A percentile compares a stretch with the other conserved stretches of the same genome.
Conservation (phyloP, 805 yeast species). For the Nakazawaea laoshanensis region DNA sequence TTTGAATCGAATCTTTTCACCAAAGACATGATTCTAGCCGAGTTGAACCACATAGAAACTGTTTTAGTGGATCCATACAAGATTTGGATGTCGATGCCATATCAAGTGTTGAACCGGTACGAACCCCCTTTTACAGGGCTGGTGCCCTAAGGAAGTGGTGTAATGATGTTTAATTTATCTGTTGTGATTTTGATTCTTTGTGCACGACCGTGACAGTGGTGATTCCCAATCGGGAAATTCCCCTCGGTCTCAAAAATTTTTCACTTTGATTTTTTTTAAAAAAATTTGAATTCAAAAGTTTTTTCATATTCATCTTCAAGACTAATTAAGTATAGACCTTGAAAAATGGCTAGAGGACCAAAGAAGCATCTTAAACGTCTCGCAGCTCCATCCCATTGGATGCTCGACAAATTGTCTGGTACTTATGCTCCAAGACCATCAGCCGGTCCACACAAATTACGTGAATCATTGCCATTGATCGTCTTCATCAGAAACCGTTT, state of each 20-base stretch:
- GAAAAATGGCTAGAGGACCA: conserved; percentile 80
- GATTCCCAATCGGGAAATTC: too few species aligned
- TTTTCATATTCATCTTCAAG: conserved; percentile 1
- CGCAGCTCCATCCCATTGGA: conserved; percentile 99
- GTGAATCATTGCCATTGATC: conserved; percentile 96
- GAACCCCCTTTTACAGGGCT: too few species aligned
- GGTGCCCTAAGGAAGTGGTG: too few species aligned
- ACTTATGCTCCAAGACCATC: conserved; percentile 99
- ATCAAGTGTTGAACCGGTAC: too few species aligned
- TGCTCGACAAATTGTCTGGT: conserved; percentile 99
- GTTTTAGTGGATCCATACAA: conserved; percentile 1
- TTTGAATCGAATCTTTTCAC: not conserved
- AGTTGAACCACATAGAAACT: conserved; percentile 4
- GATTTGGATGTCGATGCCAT: conserved; percentile 6
- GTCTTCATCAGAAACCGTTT: conserved; percentile 97
- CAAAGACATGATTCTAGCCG: not conserved
- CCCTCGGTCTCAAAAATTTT: not conserved
- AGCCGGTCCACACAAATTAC: conserved; percentile 98
- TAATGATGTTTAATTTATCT: too few species aligned
- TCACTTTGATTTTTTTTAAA: conserved; percentile 1
- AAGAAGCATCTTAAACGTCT: conserved; percentile 99
- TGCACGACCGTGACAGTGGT: not conserved
- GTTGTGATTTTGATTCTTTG: too few species aligned
- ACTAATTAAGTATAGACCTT: conserved; percentile 6
- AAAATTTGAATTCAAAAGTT: not conserved